Conservation (phyloP, 352 stramenopile species). For the Pythium pectinolyticum region DNA sequence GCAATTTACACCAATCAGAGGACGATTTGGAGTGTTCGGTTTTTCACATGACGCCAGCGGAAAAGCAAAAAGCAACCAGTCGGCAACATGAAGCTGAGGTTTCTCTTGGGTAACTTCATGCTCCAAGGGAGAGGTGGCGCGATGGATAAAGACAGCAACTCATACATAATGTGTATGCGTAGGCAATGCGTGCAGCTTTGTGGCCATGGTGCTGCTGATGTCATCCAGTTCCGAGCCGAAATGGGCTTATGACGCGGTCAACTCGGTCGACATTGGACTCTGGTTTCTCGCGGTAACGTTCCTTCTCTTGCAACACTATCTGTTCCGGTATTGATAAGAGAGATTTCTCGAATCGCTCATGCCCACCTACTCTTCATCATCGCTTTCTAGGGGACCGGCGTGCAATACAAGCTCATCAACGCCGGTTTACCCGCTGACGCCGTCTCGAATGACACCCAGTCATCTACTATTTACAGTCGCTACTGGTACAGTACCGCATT, state of each 20-base stretch:
- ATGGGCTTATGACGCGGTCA: slow-evolving; percentile 67
- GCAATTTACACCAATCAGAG: slow-evolving; percentile 18
- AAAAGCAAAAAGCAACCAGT: neutral
- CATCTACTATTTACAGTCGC: slow-evolving; percentile 23
- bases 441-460: slow-evolving; percentile 15
- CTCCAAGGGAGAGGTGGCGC: neutral
- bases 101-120: slow-evolving; percentile 16
- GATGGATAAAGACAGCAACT: neutral
- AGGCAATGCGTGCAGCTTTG: slow-evolving; percentile 54
- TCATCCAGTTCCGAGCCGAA: slow-evolving; percentile 41
- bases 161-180: neutral
- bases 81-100: slow-evolving; percentile 23
- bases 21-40: no score
- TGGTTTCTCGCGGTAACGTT: slow-evolving; percentile 53
- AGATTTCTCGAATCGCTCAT: no score
- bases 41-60: neutral
- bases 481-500: slow-evolving; percentile 25
- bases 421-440: slow-evolving; percentile 40
- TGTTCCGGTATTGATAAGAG: no score
- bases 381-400: slow-evolving; percentile 53
- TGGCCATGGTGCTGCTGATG: slow-evolving; percentile 53
- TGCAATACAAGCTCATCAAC: slow-evolving; percentile 85
- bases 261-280: slow-evolving; percentile 74
- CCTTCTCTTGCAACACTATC: neutral
- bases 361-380: no score